phyloP scores from a whole-genome alignment of 352 stramenopile genomes.

The Pythium phragmiticola region DNA sequence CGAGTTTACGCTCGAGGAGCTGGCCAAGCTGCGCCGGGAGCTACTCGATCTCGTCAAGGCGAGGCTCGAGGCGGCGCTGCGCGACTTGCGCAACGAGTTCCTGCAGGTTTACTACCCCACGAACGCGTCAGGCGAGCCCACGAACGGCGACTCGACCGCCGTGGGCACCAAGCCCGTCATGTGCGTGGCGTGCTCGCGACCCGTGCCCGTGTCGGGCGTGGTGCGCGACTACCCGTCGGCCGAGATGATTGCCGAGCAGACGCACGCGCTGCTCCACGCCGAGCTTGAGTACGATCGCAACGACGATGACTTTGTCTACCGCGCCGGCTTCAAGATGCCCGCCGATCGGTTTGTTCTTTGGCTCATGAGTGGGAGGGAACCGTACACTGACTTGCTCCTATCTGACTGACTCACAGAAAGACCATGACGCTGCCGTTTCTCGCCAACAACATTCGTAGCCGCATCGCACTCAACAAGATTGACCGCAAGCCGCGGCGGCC shows the following conservation, averaged over 20 bases:
- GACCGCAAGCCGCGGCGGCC: constrained; percentile 61
- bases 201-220: constrained; percentile 56
- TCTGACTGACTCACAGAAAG: constrained; percentile 35
- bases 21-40: constrained; percentile 61
- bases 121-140: constrained; percentile 25
- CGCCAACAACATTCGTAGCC: constrained; percentile 57
- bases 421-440: constrained; percentile 75
- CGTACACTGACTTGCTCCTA: background rate
- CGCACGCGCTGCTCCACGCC: constrained; percentile 26
- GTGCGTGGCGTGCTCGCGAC: constrained; percentile 79
- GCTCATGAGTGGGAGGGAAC: background rate
- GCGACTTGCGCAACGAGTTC: constrained; percentile 64
- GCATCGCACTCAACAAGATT: constrained; percentile 70
- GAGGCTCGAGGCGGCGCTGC: constrained; percentile 52
- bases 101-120: constrained; percentile 42
- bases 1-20: constrained; percentile 60
- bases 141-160: constrained; percentile 59
- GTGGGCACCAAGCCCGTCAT: constrained; percentile 80
- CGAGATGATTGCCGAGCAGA: constrained; percentile 37
- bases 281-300: constrained; percentile 52
- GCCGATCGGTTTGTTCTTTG: constrained; percentile 49
- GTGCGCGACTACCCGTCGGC: constrained; percentile 54
- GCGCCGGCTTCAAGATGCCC: constrained; percentile 83
- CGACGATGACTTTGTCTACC: constrained; percentile 80
- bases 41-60: constrained; percentile 62